Conservation (phyloP, 768 basidiomycete genomes). For the Flagelloscypha sp. region DNA sequence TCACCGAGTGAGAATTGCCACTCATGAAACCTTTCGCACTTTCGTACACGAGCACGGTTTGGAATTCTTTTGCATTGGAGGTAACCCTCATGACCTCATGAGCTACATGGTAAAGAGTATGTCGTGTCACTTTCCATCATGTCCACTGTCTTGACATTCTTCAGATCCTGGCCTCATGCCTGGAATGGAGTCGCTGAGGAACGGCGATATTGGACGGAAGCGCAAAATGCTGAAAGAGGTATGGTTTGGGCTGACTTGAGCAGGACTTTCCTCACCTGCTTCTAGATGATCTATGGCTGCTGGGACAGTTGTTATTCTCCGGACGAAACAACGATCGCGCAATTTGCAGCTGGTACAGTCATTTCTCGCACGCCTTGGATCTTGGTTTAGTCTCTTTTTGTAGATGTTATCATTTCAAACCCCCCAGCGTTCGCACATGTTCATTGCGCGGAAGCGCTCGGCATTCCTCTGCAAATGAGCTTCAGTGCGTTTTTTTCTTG, state of each 20-base stretch:
- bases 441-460: constrained; percentile 37
- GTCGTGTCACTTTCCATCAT: not conserved
- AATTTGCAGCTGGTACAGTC: constrained; percentile 45
- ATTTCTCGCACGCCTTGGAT: too few relatives aligned
- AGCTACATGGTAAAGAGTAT: constrained; percentile 40
- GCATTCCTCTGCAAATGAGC: constrained; percentile 27
- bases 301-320: constrained; percentile 28
- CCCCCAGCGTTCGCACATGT: constrained; percentile 42
- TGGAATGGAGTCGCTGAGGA: constrained; percentile 27
- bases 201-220: constrained; percentile 37
- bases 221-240: constrained; percentile 30
- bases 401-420: constrained; percentile 39
- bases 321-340: constrained; percentile 20
- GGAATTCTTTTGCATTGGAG: constrained; percentile 37
- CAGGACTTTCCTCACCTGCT: not conserved
- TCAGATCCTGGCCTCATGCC: constrained; percentile 38
- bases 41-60: constrained; percentile 29
- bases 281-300: constrained; percentile 33
- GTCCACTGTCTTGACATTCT: too few relatives aligned
- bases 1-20: constrained; percentile 37
- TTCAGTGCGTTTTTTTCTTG: constrained; percentile 23
- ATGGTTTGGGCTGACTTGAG: not conserved
- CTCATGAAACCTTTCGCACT: constrained; percentile 33
- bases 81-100: constrained; percentile 38
- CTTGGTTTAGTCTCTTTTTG: too few relatives aligned